Percentiles rank a stretch among this genome's conserved stretches.
Conservation (phyloP, 164 flowering plant species). For the Stephania yunnanensis region DNA sequence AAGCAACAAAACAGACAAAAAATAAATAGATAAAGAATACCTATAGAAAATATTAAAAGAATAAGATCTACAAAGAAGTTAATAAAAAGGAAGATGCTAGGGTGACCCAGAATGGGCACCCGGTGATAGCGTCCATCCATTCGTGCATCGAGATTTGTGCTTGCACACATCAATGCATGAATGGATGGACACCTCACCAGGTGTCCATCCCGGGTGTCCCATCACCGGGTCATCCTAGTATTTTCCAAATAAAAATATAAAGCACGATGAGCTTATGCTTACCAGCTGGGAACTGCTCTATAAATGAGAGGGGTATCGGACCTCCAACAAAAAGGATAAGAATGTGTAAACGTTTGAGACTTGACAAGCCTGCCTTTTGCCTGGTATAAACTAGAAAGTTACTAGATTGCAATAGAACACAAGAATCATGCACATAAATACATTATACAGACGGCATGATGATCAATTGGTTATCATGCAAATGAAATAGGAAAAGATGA, state of each 20-base stretch:
- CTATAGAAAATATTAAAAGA: background rate
- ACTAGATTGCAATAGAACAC: background rate
- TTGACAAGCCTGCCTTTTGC: conserved; percentile 82
- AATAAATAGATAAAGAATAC: background rate
- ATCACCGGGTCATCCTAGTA: too few relatives aligned
- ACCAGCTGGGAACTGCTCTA: conserved; percentile 99
- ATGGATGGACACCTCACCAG: too few relatives aligned
- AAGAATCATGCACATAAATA: background rate
- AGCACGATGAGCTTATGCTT: conserved; percentile 12
- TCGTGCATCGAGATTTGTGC: too few relatives aligned
- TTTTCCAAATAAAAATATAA: background rate
- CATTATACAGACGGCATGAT: background rate
- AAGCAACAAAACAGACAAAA: background rate
- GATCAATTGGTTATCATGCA: background rate
- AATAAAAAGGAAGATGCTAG: background rate
- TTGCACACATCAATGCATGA: too few relatives aligned
- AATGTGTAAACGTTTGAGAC: conserved; percentile 62
- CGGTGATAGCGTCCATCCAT: too few relatives aligned
- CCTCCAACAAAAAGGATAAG: conserved; percentile 95
- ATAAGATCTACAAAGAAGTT: background rate
- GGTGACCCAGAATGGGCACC: too few relatives aligned
- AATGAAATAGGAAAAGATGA: background rate
- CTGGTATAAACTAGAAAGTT: conserved; percentile 32
- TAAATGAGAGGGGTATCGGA: conserved; percentile 96
- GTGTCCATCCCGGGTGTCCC: too few relatives aligned